A percentile compares a stretch with the other conserved stretches of the same genome.
Evolutionary conservation across 768 basidiomycete species (phyloP).

Genomic region (Rhodotorula babjevae): DNA sequence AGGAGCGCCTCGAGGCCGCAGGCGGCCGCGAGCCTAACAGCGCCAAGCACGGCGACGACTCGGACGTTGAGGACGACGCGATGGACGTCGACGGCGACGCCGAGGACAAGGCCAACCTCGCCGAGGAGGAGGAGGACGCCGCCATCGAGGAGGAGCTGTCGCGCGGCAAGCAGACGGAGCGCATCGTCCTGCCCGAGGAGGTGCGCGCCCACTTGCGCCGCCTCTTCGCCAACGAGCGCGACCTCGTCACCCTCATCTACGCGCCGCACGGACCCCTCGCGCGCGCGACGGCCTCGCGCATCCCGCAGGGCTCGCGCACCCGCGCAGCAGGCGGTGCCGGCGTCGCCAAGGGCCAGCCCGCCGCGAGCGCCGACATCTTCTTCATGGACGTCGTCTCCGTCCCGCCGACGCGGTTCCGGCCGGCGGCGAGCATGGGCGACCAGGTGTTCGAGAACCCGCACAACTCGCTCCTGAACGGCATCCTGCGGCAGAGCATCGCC

Average conservation of each 20-base stretch:
- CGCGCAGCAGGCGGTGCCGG: background rate
- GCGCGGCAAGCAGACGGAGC: slow-evolving; percentile 59
- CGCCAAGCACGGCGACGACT: slow-evolving; percentile 42
- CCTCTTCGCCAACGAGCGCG: slow-evolving; percentile 73
- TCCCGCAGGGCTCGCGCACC: background rate
- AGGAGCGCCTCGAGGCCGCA: slow-evolving; percentile 13
- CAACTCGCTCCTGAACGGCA: slow-evolving; percentile 77
- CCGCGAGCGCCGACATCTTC: slow-evolving; percentile 86
- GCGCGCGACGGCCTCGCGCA: slow-evolving; percentile 6
- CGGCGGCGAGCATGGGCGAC: slow-evolving; percentile 84
- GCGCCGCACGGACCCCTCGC: slow-evolving; percentile 75
- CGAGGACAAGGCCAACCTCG: slow-evolving; percentile 49
- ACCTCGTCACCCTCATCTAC: slow-evolving; percentile 81
- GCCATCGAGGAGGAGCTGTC: slow-evolving; percentile 63
- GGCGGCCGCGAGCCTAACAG: background rate
- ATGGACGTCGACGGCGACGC: slow-evolving; percentile 53
- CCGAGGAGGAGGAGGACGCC: slow-evolving; percentile 47
- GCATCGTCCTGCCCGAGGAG: slow-evolving; percentile 84
- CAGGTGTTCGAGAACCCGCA: slow-evolving; percentile 93
- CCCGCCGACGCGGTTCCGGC: slow-evolving; percentile 90
- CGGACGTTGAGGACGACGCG: slow-evolving; percentile 51
- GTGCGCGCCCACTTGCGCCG: slow-evolving; percentile 87
- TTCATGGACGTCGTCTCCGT: slow-evolving; percentile 90
- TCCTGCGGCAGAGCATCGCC: slow-evolving; percentile 73
- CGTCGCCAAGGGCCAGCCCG: too few relatives aligned